phyloP scores from a whole-genome alignment of 768 basidiomycete species.

The Suillus clintonianus region DNA sequence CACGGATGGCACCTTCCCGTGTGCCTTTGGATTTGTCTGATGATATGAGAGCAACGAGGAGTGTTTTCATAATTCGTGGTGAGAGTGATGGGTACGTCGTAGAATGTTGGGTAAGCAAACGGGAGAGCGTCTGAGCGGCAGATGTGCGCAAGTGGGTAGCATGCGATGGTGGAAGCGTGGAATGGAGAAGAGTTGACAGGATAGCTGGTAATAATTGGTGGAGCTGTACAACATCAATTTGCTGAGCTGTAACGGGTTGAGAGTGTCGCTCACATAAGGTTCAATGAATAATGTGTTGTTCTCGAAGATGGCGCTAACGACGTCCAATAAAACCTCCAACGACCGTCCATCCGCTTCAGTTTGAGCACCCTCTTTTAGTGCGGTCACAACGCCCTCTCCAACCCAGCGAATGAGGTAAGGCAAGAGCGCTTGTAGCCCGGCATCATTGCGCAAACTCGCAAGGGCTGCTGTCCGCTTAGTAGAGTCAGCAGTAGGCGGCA shows the following conservation, averaged over 20 bases:
- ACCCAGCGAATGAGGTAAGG: constrained; percentile 97
- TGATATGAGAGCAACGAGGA: constrained; percentile 81
- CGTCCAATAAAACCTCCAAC: constrained; percentile 82
- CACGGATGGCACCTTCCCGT: constrained; percentile 87
- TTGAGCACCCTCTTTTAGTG: constrained; percentile 50
- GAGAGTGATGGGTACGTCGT: constrained; percentile 89
- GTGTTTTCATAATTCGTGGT: constrained; percentile 91
- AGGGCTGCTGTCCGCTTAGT: constrained; percentile 86
- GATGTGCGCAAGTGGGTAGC: constrained; percentile 74
- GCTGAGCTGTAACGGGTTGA: background rate
- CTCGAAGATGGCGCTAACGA: constrained; percentile 80
- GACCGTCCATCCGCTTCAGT: constrained; percentile 67
- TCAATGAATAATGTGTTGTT: constrained; percentile 92
- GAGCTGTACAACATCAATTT: constrained; percentile 50
- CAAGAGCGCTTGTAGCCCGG: constrained; percentile 86
- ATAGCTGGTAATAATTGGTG: constrained; percentile 95
- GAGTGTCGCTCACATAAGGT: constrained; percentile 76
- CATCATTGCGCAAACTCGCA: constrained; percentile 85
- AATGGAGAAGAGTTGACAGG: constrained; percentile 88
- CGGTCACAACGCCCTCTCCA: constrained; percentile 79
- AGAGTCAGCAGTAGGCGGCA: constrained; percentile 65
- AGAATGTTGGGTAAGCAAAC: constrained; percentile 77
- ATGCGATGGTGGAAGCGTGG: constrained; percentile 73
- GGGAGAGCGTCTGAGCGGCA: constrained; percentile 83
- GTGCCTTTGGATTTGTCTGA: constrained; percentile 76